Base-by-base conservation (phyloP, 305 asterid species). In the Ajuga reptans region DNA sequence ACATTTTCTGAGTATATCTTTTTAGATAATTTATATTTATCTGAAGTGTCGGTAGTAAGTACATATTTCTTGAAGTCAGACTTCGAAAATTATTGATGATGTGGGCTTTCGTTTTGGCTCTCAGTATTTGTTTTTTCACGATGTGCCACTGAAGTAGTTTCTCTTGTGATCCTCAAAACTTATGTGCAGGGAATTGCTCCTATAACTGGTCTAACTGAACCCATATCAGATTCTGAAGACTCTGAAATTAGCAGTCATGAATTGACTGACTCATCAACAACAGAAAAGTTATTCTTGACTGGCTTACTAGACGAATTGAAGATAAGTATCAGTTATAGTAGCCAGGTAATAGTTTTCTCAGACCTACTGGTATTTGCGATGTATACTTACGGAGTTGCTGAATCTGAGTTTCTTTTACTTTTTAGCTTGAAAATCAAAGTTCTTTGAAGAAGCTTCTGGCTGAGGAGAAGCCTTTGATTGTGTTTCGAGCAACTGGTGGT, bases 401-500 rank as follows among this genome's bases (percentile, higher is more conserved):
- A 79, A 61, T 73, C 29, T 64, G 69, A 76, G 62, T 42, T 72
- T 21, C 61, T 67, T 80, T 16, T 57, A 51, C 52, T 64, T 56
- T 64, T 41, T 77, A 88, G 96, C 79, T 74, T 51, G 89, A 83
- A 7, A 57, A 57, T 51, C 85, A 78, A 78, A 85, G 81, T 74
- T 81, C 79, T 67, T 59, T 69, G 81, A 84, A 82, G 86, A 85
- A 85, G 81, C 96, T 92, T 80, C 89, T 85, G 57, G 93, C 91
- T n/a, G 92, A 87, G 79, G 98, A 92, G 84, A 88, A 77, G 69
- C 85, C 79, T 65, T 81, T 92, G 80, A 84, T 92, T 74, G 98
- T 90, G 70, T 85, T 92, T 76, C 95, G 97, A 75, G 98, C 98
- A 72, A 90, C 80, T 33, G 98, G 98, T 78, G 97, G 96, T 67